Base-by-base conservation (phyloP, 257 asterid species). In the Solanum pimpinellifolium region DNA sequence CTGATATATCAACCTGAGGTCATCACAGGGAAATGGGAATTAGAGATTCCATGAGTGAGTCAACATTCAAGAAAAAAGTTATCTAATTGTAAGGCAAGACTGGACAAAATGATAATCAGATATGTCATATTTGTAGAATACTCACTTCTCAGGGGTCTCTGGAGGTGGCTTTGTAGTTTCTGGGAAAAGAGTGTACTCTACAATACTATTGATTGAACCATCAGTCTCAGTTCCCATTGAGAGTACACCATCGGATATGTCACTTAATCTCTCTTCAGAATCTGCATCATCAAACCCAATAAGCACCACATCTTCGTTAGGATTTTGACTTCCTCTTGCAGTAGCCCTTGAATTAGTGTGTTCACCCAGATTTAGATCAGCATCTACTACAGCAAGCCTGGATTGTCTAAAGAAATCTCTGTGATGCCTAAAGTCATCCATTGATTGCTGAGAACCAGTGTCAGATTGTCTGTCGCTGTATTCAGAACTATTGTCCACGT, bases 141-240 rank as follows among this genome's bases (percentile, higher is more conserved):
- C 96, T 90, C 90, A 94, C 98, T 92, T 95, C 90, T 94, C 95
- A 62, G 90, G 80, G 77, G 44, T 89, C 85, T 93, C 97, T 27
- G 90, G 86, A 65, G 95, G 88, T 87, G 91, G 92, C 88, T 93
- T 93, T n/a, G 92, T 83, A 52, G 89, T 87, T 89, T 93, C 98
- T 1, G 97, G 99, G 91, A 97, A 95, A 88, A 97, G 96, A 78
- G 96, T 93, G 89, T 91, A 93, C 92, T 97, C 98, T 11, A 94
- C 94, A 33, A 94, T 93, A 87, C 98, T 95, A 91, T 90, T 94
- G 72, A 92, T 84, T 2, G 99, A 94, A 85, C 95, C 94, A 88
- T 97, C 99, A 59, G 98, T 92, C 90, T 97, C 99, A 3, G 98
- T 95, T 85, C 95, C 98, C 98, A 93, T 95, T 37, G 99, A 95